phyloP scores from a whole-genome alignment of 2,329 filamentous ascomycete species.

The Arthrobotrys pseudoclavata region DNA sequence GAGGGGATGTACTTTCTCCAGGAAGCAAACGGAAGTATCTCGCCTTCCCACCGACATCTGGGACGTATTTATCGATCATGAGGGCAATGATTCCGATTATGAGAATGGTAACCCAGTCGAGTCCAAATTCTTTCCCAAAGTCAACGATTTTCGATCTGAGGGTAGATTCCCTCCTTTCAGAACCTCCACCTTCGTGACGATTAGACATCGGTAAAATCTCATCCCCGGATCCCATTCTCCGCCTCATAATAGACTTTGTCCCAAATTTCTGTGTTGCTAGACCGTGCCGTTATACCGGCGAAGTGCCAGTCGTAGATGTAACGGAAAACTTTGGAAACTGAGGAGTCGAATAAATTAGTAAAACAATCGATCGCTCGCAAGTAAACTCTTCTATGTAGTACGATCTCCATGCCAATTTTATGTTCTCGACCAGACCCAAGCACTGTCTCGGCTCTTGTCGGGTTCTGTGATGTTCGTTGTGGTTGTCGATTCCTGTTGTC shows the following conservation, averaged over 20 bases:
- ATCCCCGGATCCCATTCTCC: slow-evolving; percentile 19
- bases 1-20: slow-evolving; percentile 39
- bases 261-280: neutral
- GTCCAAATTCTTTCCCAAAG: slow-evolving; percentile 19
- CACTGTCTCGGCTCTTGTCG: too few species aligned
- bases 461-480: too few species aligned
- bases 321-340: too few species aligned
- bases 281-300: too few species aligned
- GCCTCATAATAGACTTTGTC: neutral
- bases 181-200: neutral
- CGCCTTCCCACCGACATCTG: slow-evolving; percentile 41
- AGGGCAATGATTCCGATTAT: slow-evolving; percentile 46
- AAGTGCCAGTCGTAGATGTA: too few species aligned
- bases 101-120: slow-evolving; percentile 42
- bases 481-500: neutral
- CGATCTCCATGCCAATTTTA: too few species aligned
- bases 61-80: slow-evolving; percentile 55
- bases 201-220: slow-evolving; percentile 32
- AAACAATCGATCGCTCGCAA: too few species aligned
- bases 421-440: too few species aligned
- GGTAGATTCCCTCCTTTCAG: neutral
- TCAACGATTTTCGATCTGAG: neutral
- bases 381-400: too few species aligned
- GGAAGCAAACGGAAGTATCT: slow-evolving; percentile 55
- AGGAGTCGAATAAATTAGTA: too few species aligned